These are phyloP conservation scores for Sporothrix curviconia DNA, from an alignment of 2,329 filamentous ascomycete species.

Conservation along the genomic window DNA sequence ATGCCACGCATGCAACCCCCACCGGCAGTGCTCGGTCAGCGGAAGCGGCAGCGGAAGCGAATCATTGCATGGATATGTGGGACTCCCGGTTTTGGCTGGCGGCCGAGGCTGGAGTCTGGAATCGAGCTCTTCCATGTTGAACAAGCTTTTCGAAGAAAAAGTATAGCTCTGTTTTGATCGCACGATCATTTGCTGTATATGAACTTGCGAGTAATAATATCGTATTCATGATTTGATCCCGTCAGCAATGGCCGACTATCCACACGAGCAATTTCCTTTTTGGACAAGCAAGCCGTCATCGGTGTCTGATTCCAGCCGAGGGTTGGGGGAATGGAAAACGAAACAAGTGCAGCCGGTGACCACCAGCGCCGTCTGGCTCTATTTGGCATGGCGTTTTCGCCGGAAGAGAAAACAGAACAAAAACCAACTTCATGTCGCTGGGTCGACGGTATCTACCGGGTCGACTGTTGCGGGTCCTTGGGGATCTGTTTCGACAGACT, in stretches of 20 bases:
- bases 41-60: slow-evolving; percentile 10
- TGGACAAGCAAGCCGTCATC: background rate
- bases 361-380: background rate
- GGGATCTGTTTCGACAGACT: slow-evolving; percentile 10
- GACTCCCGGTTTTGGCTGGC: background rate
- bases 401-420: no score
- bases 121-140: no score
- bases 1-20: background rate
- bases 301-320: slow-evolving; percentile 3
- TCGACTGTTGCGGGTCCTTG: background rate
- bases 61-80: background rate
- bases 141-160: no score
- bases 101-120: background rate
- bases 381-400: background rate
- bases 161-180: no score
- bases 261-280: slow-evolving; percentile 7
- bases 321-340: background rate
- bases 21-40: slow-evolving; percentile 7
- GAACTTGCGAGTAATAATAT: background rate
- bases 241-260: background rate
- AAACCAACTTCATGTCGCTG: background rate
- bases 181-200: background rate
- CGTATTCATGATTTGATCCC: background rate
- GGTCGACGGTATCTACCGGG: background rate
- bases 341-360: background rate